Evolutionary conservation across 2,329 filamentous ascomycete genomes (phyloP), one percentile per base, ranked within the genome.

Genomic region (Verruconis gallopava): DNA sequence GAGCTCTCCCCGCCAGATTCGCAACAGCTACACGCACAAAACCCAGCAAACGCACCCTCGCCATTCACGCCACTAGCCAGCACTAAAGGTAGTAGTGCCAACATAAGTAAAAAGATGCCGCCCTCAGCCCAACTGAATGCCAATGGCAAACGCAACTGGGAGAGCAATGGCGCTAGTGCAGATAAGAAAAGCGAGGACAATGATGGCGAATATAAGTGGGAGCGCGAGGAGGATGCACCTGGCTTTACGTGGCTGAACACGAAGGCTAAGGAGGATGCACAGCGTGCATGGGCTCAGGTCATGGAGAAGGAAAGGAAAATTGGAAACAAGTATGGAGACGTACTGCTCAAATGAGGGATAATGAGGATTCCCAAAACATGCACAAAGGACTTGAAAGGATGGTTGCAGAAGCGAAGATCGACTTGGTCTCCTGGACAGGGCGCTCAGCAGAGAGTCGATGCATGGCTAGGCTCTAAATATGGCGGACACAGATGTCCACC

Each of bases 41-140:
- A 30, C 25, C 25, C 25, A 30, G 25, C 9, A 9, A 30, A 30
- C 25, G 25, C 25, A n/a, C 25, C 25, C 25, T 30, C 25, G 25
- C 25, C 25, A 9, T 30, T 30, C 25, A 30, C 25, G n/a, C 25
- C 25, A n/a, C 25, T 30, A 9, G 25, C 25, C 25, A 65, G 69
- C 17, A 79, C 88, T 54, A 71, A 77, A 45, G 72, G 96, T 0
- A 72, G 89, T 15, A 72, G 48, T 54, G 96, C 37, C 75, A 85
- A 2, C 72, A 67, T 5, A 14, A 19, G 14, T 72, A 67, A 5
- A 77, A 73, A 51, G 64, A 94, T 45, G 60, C 62, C 0, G 72
- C 96, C 4, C 88, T 88, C 0, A 63, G 80, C 4, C 84, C 93
- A 55, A 96, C 96, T 57, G 65, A 65, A 21, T 56, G 70, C 19